phyloP scores from a whole-genome alignment of 2,329 filamentous ascomycete genomes.

The Aspergillus sclerotialis region DNA sequence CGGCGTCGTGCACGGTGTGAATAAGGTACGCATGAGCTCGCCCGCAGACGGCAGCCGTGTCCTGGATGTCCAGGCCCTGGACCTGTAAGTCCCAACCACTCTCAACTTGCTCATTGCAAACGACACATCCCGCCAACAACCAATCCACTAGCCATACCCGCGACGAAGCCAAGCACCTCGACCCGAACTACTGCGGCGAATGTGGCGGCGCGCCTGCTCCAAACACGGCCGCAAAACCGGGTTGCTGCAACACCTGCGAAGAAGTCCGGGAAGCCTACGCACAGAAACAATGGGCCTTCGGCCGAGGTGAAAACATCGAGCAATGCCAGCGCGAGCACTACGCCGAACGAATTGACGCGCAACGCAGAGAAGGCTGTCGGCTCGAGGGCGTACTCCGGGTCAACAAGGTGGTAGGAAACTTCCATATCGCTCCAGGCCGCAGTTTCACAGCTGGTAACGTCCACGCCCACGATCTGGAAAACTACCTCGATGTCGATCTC shows the following conservation, averaged over 20 bases:
- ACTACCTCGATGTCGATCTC: slow-evolving; percentile 67
- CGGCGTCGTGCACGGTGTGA: slow-evolving; percentile 85
- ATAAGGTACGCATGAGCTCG: slow-evolving; percentile 76
- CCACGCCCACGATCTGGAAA: slow-evolving; percentile 95
- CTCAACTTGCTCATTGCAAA: slow-evolving; percentile 3
- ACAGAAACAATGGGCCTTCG: slow-evolving; percentile 84
- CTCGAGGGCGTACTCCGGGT: slow-evolving; percentile 88
- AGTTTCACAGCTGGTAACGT: slow-evolving; percentile 95
- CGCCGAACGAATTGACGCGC: slow-evolving; percentile 75
- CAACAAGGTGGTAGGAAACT: slow-evolving; percentile 98
- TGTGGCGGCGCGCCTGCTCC: slow-evolving; percentile 84
- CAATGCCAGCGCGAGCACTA: slow-evolving; percentile 96
- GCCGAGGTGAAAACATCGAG: slow-evolving; percentile 83
- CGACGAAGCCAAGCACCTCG: slow-evolving; percentile 71
- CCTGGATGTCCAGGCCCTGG: slow-evolving; percentile 63
- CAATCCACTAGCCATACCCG: slow-evolving; percentile 51
- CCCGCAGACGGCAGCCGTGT: slow-evolving; percentile 66
- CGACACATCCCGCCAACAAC: too few species aligned
- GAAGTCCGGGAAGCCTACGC: slow-evolving; percentile 96
- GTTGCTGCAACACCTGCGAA: slow-evolving; percentile 95
- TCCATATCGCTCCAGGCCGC: slow-evolving; percentile 93
- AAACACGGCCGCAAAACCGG: slow-evolving; percentile 63
- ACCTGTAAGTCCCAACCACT: slow-evolving; percentile 49
- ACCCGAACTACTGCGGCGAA: slow-evolving; percentile 83
- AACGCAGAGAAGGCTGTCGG: slow-evolving; percentile 87